Evolutionary conservation across 495 filamentous ascomycete species (phyloP).

Genomic region (Trichoderma asperelloides): DNA sequence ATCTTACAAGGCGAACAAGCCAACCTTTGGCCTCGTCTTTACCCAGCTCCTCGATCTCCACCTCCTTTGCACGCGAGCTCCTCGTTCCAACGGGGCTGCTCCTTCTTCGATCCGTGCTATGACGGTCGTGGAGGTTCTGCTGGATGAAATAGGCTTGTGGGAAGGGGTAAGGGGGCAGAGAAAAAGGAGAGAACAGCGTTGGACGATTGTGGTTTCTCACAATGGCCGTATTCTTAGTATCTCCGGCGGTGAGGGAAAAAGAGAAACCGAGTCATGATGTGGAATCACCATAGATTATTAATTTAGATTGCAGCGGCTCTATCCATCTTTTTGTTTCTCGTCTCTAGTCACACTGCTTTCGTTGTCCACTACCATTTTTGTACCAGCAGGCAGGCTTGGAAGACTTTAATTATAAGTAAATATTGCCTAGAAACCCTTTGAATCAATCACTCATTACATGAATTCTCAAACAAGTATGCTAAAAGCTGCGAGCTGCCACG

Average conservation of each 20-base stretch:
- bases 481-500: background rate
- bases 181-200: constrained; percentile 32
- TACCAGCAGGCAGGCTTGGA: too few relatives aligned
- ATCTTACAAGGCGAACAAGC: constrained; percentile 20
- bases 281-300: too few relatives aligned
- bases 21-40: constrained; percentile 35
- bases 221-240: background rate
- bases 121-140: constrained; percentile 37
- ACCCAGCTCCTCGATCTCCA: constrained; percentile 35
- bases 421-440: background rate
- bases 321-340: too few relatives aligned
- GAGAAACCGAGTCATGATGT: background rate
- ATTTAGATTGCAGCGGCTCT: too few relatives aligned
- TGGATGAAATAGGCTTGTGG: constrained; percentile 33
- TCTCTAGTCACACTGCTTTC: too few relatives aligned
- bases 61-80: constrained; percentile 30
- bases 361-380: too few relatives aligned
- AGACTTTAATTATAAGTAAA: background rate
- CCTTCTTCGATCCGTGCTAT: constrained; percentile 7
- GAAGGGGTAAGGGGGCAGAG: constrained; percentile 12
- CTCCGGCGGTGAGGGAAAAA: background rate
- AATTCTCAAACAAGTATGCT: background rate
- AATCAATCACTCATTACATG: background rate
- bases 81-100: constrained; percentile 22
- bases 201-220: constrained; percentile 24